A percentile compares a stretch with the other conserved stretches of the same genome.
Conservation (phyloP, 2,329 filamentous ascomycete genomes). For the Cadophora malorum region DNA sequence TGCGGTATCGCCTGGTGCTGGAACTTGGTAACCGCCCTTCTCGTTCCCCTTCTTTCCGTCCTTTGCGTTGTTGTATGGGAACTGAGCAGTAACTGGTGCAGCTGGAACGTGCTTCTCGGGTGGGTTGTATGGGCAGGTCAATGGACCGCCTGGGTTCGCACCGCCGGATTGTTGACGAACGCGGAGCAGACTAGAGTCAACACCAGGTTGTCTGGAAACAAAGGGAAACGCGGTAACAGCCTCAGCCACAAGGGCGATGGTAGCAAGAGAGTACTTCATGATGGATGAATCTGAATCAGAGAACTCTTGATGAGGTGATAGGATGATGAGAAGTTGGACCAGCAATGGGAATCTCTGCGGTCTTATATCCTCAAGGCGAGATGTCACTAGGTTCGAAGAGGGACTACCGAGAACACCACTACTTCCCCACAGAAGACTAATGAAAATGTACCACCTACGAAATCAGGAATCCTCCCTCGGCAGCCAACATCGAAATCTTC, state of each 20-base stretch:
- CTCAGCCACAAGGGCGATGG: slow-evolving; percentile 30
- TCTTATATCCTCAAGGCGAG: slow-evolving; percentile 7
- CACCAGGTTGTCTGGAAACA: slow-evolving; percentile 46
- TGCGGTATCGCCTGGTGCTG: slow-evolving; percentile 45
- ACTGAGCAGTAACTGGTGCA: slow-evolving; percentile 45
- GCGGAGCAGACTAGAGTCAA: slow-evolving; percentile 46
- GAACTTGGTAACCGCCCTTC: slow-evolving; percentile 52
- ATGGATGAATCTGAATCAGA: slow-evolving; percentile 19
- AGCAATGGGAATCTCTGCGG: neutral
- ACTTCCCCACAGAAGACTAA: slow-evolving; percentile 19
- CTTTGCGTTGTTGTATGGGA: slow-evolving; percentile 52
- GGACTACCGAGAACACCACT: slow-evolving; percentile 12
- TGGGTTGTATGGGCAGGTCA: slow-evolving; percentile 46
- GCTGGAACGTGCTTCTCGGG: slow-evolving; percentile 47
- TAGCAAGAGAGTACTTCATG: slow-evolving; percentile 36
- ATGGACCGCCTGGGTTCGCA: slow-evolving; percentile 32
- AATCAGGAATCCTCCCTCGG: slow-evolving; percentile 8
- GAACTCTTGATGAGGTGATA: neutral
- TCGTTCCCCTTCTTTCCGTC: slow-evolving; percentile 51
- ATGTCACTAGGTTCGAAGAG: neutral
- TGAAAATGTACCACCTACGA: slow-evolving; percentile 16
- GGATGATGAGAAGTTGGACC: neutral
- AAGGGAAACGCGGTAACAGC: slow-evolving; percentile 48
- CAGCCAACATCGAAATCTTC: neutral
- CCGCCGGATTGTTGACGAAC: slow-evolving; percentile 44